phyloP scores from a whole-genome alignment of 371 early-diverging fungal species.

The Spraguea lophii region DNA sequence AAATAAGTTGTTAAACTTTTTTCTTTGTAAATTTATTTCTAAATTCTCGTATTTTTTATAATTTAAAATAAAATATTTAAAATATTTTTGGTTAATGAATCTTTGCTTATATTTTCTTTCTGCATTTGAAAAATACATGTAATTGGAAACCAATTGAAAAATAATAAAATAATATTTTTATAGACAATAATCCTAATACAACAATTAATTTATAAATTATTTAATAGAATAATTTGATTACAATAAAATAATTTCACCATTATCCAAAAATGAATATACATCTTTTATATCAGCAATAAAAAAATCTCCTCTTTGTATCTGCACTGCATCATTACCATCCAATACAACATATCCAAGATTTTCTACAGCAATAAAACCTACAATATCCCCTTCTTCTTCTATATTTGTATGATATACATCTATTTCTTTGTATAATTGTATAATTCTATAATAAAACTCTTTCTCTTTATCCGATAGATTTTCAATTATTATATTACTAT shows the following conservation, averaged over 20 bases:
- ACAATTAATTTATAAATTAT: no score
- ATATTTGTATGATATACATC: constrained; percentile 1
- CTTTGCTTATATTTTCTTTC: no score
- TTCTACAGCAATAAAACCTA: constrained; percentile 27
- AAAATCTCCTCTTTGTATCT: constrained; percentile 30
- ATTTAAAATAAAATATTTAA: no score
- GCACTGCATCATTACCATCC: constrained; percentile 23
- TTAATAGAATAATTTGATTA: no score
- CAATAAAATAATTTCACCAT: constrained; percentile 10
- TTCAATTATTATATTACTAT: constrained; percentile 6
- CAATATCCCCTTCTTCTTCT: constrained; percentile 3
- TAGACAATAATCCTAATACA: no score
- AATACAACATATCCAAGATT: constrained; percentile 12
- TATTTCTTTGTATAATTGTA: constrained; percentile 1
- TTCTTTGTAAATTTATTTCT: no score
- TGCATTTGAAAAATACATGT: no score
- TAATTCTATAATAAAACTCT: constrained; percentile 4
- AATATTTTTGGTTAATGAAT: no score
- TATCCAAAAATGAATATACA: constrained; percentile 11
- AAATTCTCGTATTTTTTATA: no score
- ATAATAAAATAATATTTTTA: no score
- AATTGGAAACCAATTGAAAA: no score
- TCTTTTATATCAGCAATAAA: constrained; percentile 27
- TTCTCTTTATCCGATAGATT: constrained; percentile 13
- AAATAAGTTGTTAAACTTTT: no score